Evolutionary conservation across 2,329 filamentous ascomycete species (phyloP), one percentile per base, ranked within the genome.

Genomic region (Aspergillus aculeatus): DNA sequence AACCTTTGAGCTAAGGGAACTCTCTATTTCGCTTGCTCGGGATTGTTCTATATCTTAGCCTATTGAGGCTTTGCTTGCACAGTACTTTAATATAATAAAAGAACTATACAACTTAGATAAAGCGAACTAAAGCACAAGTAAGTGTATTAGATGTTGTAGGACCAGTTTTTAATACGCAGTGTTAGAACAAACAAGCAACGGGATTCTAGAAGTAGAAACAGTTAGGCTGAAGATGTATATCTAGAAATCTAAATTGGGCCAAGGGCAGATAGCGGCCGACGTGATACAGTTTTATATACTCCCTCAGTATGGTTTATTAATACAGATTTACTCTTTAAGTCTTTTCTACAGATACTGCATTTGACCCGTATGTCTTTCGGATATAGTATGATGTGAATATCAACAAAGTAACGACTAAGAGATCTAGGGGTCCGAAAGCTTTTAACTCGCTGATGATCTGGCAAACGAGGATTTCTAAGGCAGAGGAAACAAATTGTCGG

Each of bases 401-500:
- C 59, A 53, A 67, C 58, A 54, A 69, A 67, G 59, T 65, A 59
- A 60, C 62, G 60, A 52, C 60, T 61, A 35, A 68, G 66, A 24
- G 67, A 68, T n/a, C 64, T 64, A 31, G 66, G 50, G 32, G 63
- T 69, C 49, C 52, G 57, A 55, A 58, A 64, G 23, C 29, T 62
- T 49, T 26, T 35, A 14, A 66, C 31, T 23, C 61, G 62, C 41
- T 66, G 51, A n/a, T 3, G 53, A 53, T 56, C 55, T 32, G 54
- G 66, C 35, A 65, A 50, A n/a, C 35, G 38, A 58, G 60, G 1
- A 57, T 63, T 67, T 49, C 60, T 41, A 57, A 68, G 48, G 38
- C 58, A 69, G 21, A 68, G 61, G 56, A 68, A 69, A 56, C 62
- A 69, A 41, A 68, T 66, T 32, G 52, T 67, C 35, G 59, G 63